phyloP scores from a whole-genome alignment of 1,284 basidiomycete species.

The Cutaneotrichosporon mucoides region DNA sequence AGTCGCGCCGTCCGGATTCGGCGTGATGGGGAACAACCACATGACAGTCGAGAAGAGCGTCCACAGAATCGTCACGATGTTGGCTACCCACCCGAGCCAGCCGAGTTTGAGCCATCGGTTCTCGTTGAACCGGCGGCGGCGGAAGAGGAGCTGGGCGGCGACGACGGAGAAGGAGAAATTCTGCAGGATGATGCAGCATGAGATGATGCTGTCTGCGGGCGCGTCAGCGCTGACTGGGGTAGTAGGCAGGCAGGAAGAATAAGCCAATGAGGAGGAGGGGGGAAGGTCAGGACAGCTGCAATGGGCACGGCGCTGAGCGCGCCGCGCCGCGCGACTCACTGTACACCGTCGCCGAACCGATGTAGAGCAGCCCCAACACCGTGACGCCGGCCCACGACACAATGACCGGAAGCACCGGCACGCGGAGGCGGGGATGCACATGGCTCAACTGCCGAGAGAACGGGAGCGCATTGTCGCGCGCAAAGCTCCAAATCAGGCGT shows the following conservation, averaged over 20 bases:
- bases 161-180: slow-evolving; percentile 12
- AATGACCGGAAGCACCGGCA: slow-evolving; percentile 16
- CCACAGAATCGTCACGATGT: slow-evolving; percentile 10
- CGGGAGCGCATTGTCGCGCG: slow-evolving; percentile 14
- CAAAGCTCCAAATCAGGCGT: slow-evolving; percentile 17
- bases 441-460: slow-evolving; percentile 5
- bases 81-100: slow-evolving; percentile 10
- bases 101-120: slow-evolving; percentile 15
- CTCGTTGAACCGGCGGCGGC: slow-evolving; percentile 8
- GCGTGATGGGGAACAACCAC: slow-evolving; percentile 18
- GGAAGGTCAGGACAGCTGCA: too few relatives aligned
- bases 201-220: slow-evolving; percentile 9
- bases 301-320: too few relatives aligned
- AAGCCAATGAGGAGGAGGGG: too few relatives aligned
- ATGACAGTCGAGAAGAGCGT: slow-evolving; percentile 12
- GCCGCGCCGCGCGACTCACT: background rate
- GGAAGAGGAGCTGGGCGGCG: slow-evolving; percentile 10
- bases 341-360: slow-evolving; percentile 15
- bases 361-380: slow-evolving; percentile 16
- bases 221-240: too few relatives aligned
- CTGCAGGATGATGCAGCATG: slow-evolving; percentile 17
- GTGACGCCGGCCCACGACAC: slow-evolving; percentile 9
- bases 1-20: slow-evolving; percentile 5
- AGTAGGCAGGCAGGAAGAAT: too few relatives aligned
- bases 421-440: slow-evolving; percentile 9